Conservation (phyloP, 2,329 filamentous ascomycete species). For the Fusarium sororula region DNA sequence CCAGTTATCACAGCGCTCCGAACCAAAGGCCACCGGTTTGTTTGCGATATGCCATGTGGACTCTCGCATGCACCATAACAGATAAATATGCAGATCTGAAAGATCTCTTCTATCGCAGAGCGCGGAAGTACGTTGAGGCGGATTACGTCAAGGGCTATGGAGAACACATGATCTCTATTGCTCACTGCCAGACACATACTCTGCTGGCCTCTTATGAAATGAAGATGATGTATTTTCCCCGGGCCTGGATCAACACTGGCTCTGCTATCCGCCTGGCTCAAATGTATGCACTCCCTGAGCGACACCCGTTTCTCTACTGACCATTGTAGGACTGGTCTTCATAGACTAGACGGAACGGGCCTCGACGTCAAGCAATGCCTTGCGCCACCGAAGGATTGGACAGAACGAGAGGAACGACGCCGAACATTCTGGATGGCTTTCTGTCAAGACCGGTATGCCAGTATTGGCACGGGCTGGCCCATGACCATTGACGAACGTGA, state of each 20-base stretch:
- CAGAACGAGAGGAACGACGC: slow-evolving; percentile 88
- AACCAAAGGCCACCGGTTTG: slow-evolving; percentile 86
- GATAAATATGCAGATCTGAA: slow-evolving; percentile 84
- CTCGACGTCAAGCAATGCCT: slow-evolving; percentile 94
- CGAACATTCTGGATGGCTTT: slow-evolving; percentile 97
- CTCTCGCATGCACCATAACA: slow-evolving; percentile 83
- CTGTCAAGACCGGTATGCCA: slow-evolving; percentile 89
- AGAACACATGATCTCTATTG: slow-evolving; percentile 85
- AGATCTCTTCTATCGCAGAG: slow-evolving; percentile 87
- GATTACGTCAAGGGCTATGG: slow-evolving; percentile 94
- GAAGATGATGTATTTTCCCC: slow-evolving; percentile 96
- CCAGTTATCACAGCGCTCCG: slow-evolving; percentile 64
- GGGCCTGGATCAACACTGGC: slow-evolving; percentile 93
- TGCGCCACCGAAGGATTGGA: slow-evolving; percentile 89
- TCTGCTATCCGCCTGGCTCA: slow-evolving; percentile 81
- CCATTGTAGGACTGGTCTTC: slow-evolving; percentile 82
- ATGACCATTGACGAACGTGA: slow-evolving; percentile 94
- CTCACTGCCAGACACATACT: slow-evolving; percentile 86
- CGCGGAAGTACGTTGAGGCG: slow-evolving; percentile 88
- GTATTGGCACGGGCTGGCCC: slow-evolving; percentile 96
- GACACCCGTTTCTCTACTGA: slow-evolving; percentile 18
- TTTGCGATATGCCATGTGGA: slow-evolving; percentile 95
- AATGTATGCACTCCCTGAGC: slow-evolving; percentile 66
- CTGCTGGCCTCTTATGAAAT: slow-evolving; percentile 89
- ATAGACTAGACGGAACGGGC: slow-evolving; percentile 82